These are phyloP conservation scores for Laburnicola sp. DNA, from an alignment of 2,329 filamentous ascomycete species.

Conservation along the genomic window DNA sequence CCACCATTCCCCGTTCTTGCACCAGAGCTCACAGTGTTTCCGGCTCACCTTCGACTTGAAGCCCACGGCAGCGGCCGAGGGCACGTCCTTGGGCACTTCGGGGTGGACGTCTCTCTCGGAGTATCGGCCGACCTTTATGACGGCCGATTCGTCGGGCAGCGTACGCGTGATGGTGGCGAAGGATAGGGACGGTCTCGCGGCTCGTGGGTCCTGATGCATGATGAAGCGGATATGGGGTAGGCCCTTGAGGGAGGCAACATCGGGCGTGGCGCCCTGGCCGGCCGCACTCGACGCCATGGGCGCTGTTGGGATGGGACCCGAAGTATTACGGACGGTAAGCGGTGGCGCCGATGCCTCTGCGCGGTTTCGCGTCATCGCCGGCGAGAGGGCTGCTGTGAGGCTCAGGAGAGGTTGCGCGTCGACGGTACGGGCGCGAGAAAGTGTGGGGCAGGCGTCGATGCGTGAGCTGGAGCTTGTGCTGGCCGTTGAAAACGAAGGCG, in stretches of 20 bases:
- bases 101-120: constrained; percentile 84
- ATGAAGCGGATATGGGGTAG: constrained; percentile 88
- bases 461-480: constrained; percentile 13
- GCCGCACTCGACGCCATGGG: constrained; percentile 15
- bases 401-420: constrained; percentile 25
- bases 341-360: constrained; percentile 43
- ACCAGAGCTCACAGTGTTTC: constrained; percentile 97
- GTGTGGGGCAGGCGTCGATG: constrained; percentile 14
- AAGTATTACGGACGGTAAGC: constrained; percentile 39
- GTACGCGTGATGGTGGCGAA: constrained; percentile 86
- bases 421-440: constrained; percentile 16
- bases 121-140: constrained; percentile 89
- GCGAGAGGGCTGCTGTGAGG: constrained; percentile 20
- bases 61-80: constrained; percentile 83
- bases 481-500: constrained; percentile 22
- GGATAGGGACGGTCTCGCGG: constrained; percentile 81
- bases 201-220: constrained; percentile 82
- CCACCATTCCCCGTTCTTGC: constrained; percentile 85
- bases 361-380: constrained; percentile 46
- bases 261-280: constrained; percentile 22
- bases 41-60: constrained; percentile 99
- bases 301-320: constrained; percentile 37
- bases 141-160: constrained; percentile 72
- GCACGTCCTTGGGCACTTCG: constrained; percentile 67
- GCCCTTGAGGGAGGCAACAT: constrained; percentile 36